Evolutionary conservation across 805 yeast genomes (phyloP).

Genomic region (Blastobotrys terrestris): DNA sequence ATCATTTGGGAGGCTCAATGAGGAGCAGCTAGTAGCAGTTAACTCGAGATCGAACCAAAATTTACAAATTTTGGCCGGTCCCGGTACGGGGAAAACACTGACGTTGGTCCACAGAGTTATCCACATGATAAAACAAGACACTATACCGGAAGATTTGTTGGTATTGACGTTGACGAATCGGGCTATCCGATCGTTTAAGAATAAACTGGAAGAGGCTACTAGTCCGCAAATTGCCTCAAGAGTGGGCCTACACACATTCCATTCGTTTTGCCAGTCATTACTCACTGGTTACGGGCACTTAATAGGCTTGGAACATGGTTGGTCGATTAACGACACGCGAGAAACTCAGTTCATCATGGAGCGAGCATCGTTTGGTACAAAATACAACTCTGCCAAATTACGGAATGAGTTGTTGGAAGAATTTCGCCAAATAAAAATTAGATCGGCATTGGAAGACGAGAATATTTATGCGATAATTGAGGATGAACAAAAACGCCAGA

Average conservation of each 20-base stretch:
- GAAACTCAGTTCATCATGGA: conserved; percentile 1
- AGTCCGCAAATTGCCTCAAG: conserved; percentile 32
- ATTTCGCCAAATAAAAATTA: not conserved
- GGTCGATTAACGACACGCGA: conserved; percentile 11
- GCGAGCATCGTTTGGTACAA: not conserved
- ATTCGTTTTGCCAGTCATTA: conserved; percentile 66
- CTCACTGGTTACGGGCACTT: conserved; percentile 47
- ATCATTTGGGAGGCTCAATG: conserved; percentile 6
- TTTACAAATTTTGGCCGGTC: conserved; percentile 55
- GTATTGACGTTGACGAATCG: conserved; percentile 92
- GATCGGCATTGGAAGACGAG: not conserved
- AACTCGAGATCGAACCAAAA: conserved; percentile 7
- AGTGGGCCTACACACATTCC: conserved; percentile 81
- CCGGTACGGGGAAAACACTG: conserved; percentile 75
- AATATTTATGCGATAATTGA: not conserved
- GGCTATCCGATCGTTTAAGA: conserved; percentile 80
- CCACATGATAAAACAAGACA: conserved; percentile 44
- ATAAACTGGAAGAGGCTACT: conserved; percentile 39
- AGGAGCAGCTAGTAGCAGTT: conserved; percentile 16
- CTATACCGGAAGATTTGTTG: conserved; percentile 59
- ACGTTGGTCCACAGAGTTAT: conserved; percentile 77
- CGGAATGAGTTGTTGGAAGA: not conserved
- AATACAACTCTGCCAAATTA: not conserved
- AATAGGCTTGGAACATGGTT: conserved; percentile 46
- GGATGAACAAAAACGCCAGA: not conserved